Base-by-base conservation (phyloP, 495 filamentous ascomycete species). In the Hypoxylon rickii region DNA sequence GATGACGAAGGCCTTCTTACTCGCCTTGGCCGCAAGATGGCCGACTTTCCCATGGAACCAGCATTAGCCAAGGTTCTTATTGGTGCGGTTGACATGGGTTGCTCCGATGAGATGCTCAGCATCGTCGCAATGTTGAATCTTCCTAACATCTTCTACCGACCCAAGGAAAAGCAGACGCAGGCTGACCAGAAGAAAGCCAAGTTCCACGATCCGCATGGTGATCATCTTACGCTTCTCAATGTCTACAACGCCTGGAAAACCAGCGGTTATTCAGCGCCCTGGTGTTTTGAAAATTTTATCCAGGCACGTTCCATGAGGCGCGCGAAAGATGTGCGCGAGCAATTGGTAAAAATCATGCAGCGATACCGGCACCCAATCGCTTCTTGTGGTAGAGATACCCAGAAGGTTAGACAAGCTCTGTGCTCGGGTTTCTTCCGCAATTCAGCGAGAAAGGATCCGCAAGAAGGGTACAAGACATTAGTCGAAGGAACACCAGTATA, bases 231-330 rank as follows among this genome's bases (percentile, higher is more conserved):
- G 1, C 76, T 97, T 0, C 81, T 99, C 20, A 97, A 97, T 66
- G 95, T 97, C 2, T 99, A 96, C 79, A 96, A 96, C 63, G 84
- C 78, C 11, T 99, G 94, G 94, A 96, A 95, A 66, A 74, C 84
- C 11, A 87, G 82, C 56, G 87, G 85, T 7, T 96, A 85, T 70
- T 84, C 83, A 37, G 90, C 84, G 44, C 82, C 94, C 1, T 99
- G 95, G 95, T 97, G 95, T 63, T 90, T 89, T 48, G 95, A 99
- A 62, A 97, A 99, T 68, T 99, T 95, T 72, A 95, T 99, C 63
- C 94, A 99, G 65, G 90, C 89, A 4, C 83, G 91, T 4, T 81
- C 81, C 10, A 96, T 99, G 80, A 81, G 83, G 33, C 86, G 94
- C 11, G 92, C 89, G 2, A 89, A 95, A 66, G 94, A 99, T 69